Evolutionary conservation across 2,329 filamentous ascomycete species (phyloP), one percentile per base, ranked within the genome.

Genomic region (Alternaria burnsii): DNA sequence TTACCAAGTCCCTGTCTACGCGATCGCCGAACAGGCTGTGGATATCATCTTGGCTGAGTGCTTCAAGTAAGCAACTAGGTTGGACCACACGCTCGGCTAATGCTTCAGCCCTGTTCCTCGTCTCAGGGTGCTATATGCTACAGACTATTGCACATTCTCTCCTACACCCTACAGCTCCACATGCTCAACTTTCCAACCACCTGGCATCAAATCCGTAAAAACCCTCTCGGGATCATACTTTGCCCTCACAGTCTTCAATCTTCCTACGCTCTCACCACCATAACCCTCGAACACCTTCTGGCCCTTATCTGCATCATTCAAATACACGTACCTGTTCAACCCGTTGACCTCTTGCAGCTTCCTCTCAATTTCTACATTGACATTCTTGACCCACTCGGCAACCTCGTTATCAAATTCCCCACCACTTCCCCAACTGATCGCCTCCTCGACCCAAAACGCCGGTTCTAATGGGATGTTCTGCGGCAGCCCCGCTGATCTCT

Each of bases 1-100:
- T 42, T 65, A 65, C 30, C 70, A 72, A 36, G 66, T 61, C 7
- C 58, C 65, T 2, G 66, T 73, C 0, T 76, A 75, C 24, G 36
- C 50, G 1, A 22, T 52, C 6, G 50, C 38, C 4, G 36, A 52
- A n/a, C 50, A 42, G 24, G 50, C 50, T 11, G 36, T 52, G 11
- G 24, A 52, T 22, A 42, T 42, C 7, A 28, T 52, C 14, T 4
- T 52, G 10, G 24, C 24, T 22, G 36, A 52, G n/a, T 18, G 16
- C 8, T 52, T 42, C 43, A 6, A 30, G 8, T 38, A 18, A 1
- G 14, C 32, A 36, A 36, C 16, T 26, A 6, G 12, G 2, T 16
- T 36, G 12, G 12, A 36, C 6, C 1, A 12, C 32, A 36, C 6
- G 12, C 32, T 36, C 12, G 6, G 6, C 32, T 36, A 36, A 36